A percentile compares a stretch with the other conserved stretches of the same genome.
Conservation (phyloP, 345 rosid genomes). For the Eucalyptus regnans region DNA sequence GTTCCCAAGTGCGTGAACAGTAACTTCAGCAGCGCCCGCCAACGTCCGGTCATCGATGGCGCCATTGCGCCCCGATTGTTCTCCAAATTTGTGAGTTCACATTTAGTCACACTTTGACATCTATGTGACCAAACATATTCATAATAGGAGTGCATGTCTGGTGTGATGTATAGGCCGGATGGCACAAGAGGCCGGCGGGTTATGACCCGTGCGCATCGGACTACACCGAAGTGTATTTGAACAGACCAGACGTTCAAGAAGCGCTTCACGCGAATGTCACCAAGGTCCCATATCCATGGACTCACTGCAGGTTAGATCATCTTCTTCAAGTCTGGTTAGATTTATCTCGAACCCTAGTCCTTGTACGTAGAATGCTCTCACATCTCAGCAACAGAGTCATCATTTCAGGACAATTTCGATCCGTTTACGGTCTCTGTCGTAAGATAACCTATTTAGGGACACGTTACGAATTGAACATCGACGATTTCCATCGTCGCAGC, state of each 20-base stretch:
- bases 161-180: constrained; percentile 17
- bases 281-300: constrained; percentile 55
- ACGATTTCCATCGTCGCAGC: background rate
- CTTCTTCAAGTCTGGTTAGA: background rate
- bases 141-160: background rate
- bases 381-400: background rate
- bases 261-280: constrained; percentile 75
- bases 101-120: background rate
- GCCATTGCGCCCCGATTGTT: constrained; percentile 20
- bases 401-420: background rate
- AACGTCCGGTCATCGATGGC: constrained; percentile 13
- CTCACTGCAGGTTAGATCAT: constrained; percentile 55
- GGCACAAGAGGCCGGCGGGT: constrained; percentile 50
- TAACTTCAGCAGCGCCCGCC: constrained; percentile 7
- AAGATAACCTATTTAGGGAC: background rate
- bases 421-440: background rate
- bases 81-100: constrained; percentile 27
- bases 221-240: constrained; percentile 44
- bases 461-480: background rate
- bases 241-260: constrained; percentile 61
- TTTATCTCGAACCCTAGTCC: background rate
- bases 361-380: too few relatives aligned
- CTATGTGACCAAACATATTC: background rate
- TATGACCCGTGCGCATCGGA: constrained; percentile 57
- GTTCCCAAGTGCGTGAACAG: constrained; percentile 22